phyloP scores from a whole-genome alignment of 2,329 filamentous ascomycete species.

The Aspergillus sp. region DNA sequence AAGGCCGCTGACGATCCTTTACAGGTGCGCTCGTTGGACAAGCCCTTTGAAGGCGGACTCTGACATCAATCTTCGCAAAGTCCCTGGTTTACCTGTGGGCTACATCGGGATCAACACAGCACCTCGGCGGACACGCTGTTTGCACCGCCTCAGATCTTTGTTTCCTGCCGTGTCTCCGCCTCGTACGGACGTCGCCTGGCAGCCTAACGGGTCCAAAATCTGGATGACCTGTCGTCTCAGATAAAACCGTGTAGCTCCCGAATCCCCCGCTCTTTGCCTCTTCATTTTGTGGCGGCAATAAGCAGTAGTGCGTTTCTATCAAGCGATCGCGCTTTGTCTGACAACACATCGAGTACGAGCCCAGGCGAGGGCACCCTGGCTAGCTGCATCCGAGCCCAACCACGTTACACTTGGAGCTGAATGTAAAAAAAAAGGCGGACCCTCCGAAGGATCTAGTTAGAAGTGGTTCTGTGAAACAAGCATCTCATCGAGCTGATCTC shows the following conservation, averaged over 20 bases:
- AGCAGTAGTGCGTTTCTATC: slow-evolving; percentile 28
- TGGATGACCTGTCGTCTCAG: slow-evolving; percentile 19
- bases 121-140: slow-evolving; percentile 16
- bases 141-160: slow-evolving; percentile 32
- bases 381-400: slow-evolving; percentile 48
- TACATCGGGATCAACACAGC: slow-evolving; percentile 17
- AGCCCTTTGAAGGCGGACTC: slow-evolving; percentile 22
- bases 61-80: slow-evolving; percentile 26
- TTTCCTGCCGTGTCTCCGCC: slow-evolving; percentile 14
- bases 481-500: slow-evolving; percentile 15
- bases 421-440: slow-evolving; percentile 31
- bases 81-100: slow-evolving; percentile 17
- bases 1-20: slow-evolving; percentile 25
- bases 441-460: slow-evolving; percentile 24
- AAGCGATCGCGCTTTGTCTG: slow-evolving; percentile 30
- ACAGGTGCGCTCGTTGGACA: slow-evolving; percentile 26
- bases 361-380: slow-evolving; percentile 35
- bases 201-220: slow-evolving; percentile 20
- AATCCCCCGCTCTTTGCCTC: slow-evolving; percentile 7
- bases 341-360: slow-evolving; percentile 45
- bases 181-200: slow-evolving; percentile 26
- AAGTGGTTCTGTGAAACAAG: slow-evolving; percentile 25
- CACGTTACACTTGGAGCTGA: slow-evolving; percentile 38
- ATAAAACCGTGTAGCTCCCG: slow-evolving; percentile 23
- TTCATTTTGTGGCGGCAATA: slow-evolving; percentile 27